These are phyloP conservation scores for Juglanconis sp. DNA, from an alignment of 2,329 filamentous ascomycete species.

Conservation along the genomic window DNA sequence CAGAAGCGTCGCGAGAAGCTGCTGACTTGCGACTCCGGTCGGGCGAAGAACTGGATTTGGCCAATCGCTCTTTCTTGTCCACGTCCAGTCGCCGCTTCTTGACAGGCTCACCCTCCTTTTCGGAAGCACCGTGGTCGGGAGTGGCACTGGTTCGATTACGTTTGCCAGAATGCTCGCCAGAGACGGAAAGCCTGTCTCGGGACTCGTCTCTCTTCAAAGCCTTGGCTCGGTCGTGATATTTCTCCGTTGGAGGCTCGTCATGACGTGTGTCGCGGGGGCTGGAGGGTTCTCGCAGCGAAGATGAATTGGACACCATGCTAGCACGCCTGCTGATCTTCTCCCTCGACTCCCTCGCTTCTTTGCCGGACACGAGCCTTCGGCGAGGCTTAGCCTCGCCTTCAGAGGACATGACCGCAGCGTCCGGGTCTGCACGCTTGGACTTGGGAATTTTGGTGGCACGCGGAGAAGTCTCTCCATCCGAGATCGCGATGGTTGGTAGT, in stretches of 20 bases:
- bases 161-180: conserved; percentile 53
- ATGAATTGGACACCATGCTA: conserved; percentile 55
- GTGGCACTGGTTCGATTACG: conserved; percentile 58
- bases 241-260: conserved; percentile 54
- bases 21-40: conserved; percentile 45
- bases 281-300: conserved; percentile 49
- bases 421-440: conserved; percentile 52
- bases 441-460: conserved; percentile 47
- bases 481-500: conserved; percentile 43
- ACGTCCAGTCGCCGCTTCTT: conserved; percentile 58
- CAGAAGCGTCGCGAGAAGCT: conserved; percentile 36
- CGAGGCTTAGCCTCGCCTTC: conserved; percentile 60
- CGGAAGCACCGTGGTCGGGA: conserved; percentile 49
- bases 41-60: conserved; percentile 40
- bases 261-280: conserved; percentile 49
- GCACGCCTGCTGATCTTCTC: conserved; percentile 51
- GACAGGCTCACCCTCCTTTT: conserved; percentile 52
- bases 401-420: conserved; percentile 49
- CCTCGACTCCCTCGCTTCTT: conserved; percentile 57
- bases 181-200: conserved; percentile 45
- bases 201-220: conserved; percentile 61
- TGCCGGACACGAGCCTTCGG: conserved; percentile 61
- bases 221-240: conserved; percentile 58
- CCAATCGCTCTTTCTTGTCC: conserved; percentile 49
- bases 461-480: conserved; percentile 54